Evolutionary conservation across 208 protist genomes (phyloP), one percentile per base, ranked within the genome.

Genomic region (Trypanosoma rangeli): DNA sequence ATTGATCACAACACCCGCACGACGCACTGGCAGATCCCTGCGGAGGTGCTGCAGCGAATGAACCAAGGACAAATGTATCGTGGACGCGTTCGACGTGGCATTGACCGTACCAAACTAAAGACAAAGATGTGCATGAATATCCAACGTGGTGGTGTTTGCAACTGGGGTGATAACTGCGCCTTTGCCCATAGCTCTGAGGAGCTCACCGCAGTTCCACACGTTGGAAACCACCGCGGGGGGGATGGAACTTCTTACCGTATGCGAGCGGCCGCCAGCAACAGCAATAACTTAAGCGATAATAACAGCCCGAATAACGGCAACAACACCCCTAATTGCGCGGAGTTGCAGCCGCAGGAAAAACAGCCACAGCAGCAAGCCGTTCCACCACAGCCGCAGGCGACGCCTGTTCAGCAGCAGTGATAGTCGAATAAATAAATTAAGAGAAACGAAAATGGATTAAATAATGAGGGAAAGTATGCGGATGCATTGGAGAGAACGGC

Each of bases 101-200:
- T 96, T 68, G 90, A 96, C 74, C 79, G 79, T 24, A 77, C 73
- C 42, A 96, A 96, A 73, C 55, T 80, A 24, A 96, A 96, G 81
- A 96, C 90, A 42, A 96, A 96, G 79, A 94, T 96, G 90, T 96
- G 90, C 79, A 96, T 96, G 87, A 94, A 96, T 76, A 92, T 94
- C 31, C 81, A 93, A 69, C 93, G 85, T 54, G 86, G 87, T 49
- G 90, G 90, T 50, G 89, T 76, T 50, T 96, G 90, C 78, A 89
- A 87, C 0, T 96, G 80, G 78, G 90, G 90, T 37, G 80, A 84
- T 22, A 82, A 84, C 79, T 96, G 90, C 74, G 90, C 90, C 44
- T 96, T 96, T 76, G 90, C 90, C 8, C 90, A 96, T 76, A 85
- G 68, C 50, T 87, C 85, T 3, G 79, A 90, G 67, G 90, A 96